Base-by-base conservation (phyloP, 352 stramenopile genomes). In the Phytophthora megakarya region DNA sequence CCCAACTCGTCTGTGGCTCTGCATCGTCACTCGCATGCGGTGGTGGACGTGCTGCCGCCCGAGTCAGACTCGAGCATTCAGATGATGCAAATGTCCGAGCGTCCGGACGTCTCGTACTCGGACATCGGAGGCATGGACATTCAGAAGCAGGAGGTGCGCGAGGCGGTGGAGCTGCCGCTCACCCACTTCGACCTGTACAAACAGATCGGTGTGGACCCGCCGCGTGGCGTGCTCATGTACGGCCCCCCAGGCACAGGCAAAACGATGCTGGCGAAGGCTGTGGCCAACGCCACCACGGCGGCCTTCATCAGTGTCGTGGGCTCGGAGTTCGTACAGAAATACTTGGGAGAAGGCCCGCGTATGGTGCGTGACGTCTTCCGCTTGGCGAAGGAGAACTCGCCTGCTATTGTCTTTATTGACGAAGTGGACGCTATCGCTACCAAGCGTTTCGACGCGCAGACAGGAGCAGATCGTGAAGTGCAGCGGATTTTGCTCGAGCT, bases 361-460 rank as follows among this genome's bases (percentile, higher is more conserved):
- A 99, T 99, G 98, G 98, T 99, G 52, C 95, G 98, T 52, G 98
- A 99, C 76, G 97, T 99, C n/a, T 99, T 99, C 78, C 94, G 98
- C 7, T 88, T 99, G 18, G 98, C 98, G 35, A 97, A 98, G 59
- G 97, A 99, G 75, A 99, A 99, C 79, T 97, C 97, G 38, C 97
- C 97, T 9, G 97, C 93, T 55, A 98, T 99, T 60, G 93, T 99
- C 40, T 99, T 99, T 76, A 99, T 99, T 67, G 98, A 99, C 78
- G 97, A 99, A 76, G 98, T 99, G 49, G 97, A 99, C 73, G 97
- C 98, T 35, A 99, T 99, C 69, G 98, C 96, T 19, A 99, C 97
- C 28, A 99, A 99, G 80, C 93, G 98, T 48, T 99, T 99, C 72
- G 98, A 99, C 81, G 97, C 97, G 4, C 96, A 99, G 77, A 99